These are phyloP conservation scores for Sporothrix brasiliensis DNA, from an alignment of 2,329 filamentous ascomycete genomes.

Conservation along the genomic window DNA sequence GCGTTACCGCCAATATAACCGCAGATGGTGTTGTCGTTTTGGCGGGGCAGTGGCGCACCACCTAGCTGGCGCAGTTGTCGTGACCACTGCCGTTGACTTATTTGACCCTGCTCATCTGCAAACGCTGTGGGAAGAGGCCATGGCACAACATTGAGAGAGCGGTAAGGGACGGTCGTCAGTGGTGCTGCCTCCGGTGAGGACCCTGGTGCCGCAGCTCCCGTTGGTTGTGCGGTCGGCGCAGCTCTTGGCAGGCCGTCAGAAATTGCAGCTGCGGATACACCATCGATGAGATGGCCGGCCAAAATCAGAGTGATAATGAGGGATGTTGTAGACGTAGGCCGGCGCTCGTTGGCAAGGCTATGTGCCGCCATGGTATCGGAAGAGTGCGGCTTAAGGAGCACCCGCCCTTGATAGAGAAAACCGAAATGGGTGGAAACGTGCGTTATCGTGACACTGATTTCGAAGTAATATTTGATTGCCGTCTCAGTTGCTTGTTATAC, in stretches of 20 bases:
- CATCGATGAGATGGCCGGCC: constrained; percentile 37
- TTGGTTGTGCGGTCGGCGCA: not conserved
- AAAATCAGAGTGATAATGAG: constrained; percentile 39
- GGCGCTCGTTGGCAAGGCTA: not conserved
- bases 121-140: constrained; percentile 46
- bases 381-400: not conserved
- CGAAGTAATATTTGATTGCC: not conserved
- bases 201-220: constrained; percentile 27
- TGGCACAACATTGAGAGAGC: constrained; percentile 42
- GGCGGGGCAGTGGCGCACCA: constrained; percentile 37
- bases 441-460: not conserved
- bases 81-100: not conserved
- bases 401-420: not conserved
- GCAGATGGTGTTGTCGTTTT: constrained; percentile 58
- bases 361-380: not conserved
- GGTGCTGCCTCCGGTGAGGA: constrained; percentile 24
- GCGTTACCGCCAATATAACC: constrained; percentile 60
- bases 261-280: constrained; percentile 38
- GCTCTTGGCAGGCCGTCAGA: not conserved
- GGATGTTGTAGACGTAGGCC: not conserved
- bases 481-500: not conserved
- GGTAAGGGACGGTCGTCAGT: constrained; percentile 39
- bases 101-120: not conserved
- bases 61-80: not conserved
- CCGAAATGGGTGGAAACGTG: too few relatives aligned